These are phyloP conservation scores for Boletellus sp. DNA, from an alignment of 768 basidiomycete genomes.

Conservation along the genomic window DNA sequence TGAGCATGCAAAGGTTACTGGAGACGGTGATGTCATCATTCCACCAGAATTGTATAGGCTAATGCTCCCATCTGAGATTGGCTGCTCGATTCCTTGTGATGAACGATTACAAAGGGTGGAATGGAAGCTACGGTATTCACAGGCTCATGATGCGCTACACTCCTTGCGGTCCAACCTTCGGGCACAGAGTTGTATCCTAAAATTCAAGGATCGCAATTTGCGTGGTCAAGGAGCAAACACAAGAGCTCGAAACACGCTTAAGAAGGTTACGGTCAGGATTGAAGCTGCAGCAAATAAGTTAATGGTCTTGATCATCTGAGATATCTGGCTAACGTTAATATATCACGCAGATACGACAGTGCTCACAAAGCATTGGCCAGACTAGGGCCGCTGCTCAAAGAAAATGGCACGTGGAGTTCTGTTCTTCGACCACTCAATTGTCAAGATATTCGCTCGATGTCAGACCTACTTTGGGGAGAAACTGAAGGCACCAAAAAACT, in stretches of 20 bases:
- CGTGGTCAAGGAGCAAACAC: slow-evolving; percentile 7
- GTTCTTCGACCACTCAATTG: not conserved
- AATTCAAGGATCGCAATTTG: slow-evolving; percentile 5
- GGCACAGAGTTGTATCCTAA: not conserved
- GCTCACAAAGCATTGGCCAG: not conserved
- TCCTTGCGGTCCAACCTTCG: slow-evolving; percentile 16
- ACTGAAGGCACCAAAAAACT: slow-evolving; percentile 5
- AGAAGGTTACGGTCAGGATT: not conserved
- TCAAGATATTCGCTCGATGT: not conserved
- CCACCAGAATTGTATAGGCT: not conserved
- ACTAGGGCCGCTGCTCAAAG: not conserved
- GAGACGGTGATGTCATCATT: not conserved
- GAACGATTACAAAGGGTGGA: not conserved
- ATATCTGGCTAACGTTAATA: not conserved
- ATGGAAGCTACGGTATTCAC: slow-evolving; percentile 3
- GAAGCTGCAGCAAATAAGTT: not conserved
- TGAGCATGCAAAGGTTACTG: not conserved
- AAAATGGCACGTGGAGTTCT: not conserved
- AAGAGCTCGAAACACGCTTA: not conserved
- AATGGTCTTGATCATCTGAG: not conserved
- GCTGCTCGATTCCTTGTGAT: not conserved
- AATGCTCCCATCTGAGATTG: not conserved
- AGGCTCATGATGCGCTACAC: slow-evolving; percentile 21
- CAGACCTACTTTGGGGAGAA: not conserved
- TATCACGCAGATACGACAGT: not conserved